Percentiles rank a stretch among this genome's conserved stretches.
phyloP scores from a whole-genome alignment of 2,329 filamentous ascomycete genomes.

The Penicillium sp. region DNA sequence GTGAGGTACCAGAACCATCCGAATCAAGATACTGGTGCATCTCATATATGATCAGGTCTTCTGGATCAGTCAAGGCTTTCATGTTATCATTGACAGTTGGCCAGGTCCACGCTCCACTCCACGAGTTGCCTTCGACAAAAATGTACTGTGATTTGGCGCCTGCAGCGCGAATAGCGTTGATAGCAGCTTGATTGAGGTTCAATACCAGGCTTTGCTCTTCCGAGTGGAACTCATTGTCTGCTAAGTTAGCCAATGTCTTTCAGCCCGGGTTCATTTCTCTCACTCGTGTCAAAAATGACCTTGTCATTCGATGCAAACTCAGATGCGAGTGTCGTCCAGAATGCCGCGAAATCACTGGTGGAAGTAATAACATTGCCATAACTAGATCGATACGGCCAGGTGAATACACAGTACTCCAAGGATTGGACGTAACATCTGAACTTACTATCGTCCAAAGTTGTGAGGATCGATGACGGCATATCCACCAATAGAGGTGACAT shows the following conservation, averaged over 20 bases:
- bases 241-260: not conserved
- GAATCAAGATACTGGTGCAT: conserved; percentile 64
- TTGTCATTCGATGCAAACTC: conserved; percentile 54
- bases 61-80: conserved; percentile 51
- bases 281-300: conserved; percentile 63
- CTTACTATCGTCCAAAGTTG: conserved; percentile 52
- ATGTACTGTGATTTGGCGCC: conserved; percentile 60
- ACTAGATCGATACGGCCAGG: conserved; percentile 2
- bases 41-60: conserved; percentile 57
- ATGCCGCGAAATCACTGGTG: conserved; percentile 54
- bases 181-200: conserved; percentile 63
- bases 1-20: conserved; percentile 54
- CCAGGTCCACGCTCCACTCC: conserved; percentile 52
- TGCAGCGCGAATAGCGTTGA: conserved; percentile 59
- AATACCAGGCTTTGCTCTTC: conserved; percentile 61
- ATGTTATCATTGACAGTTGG: conserved; percentile 44
- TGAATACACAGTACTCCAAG: not conserved
- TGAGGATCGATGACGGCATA: conserved; percentile 60
- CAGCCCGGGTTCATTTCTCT: not conserved
- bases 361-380: conserved; percentile 51
- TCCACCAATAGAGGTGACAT: conserved; percentile 47
- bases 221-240: conserved; percentile 64
- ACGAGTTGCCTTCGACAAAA: conserved; percentile 58
- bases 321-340: conserved; percentile 57
- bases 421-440: not conserved